Base-by-base conservation (phyloP, 1,284 basidiomycete genomes). In the Sporisorium exsertum region DNA sequence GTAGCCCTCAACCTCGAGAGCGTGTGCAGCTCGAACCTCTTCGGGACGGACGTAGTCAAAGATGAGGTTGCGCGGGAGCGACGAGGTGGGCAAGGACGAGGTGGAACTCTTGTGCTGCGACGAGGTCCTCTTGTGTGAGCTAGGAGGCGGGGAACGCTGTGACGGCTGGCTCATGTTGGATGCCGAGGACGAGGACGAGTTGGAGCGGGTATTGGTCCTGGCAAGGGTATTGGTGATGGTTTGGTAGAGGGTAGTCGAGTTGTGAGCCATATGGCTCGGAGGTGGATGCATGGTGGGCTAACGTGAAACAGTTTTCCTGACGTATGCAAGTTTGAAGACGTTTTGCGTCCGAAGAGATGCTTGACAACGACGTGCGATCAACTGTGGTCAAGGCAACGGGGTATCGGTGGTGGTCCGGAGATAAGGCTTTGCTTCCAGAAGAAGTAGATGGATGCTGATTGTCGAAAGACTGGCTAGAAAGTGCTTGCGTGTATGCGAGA, bases 11-110 rank as follows among this genome's bases (percentile, higher is more conserved):
- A 60, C 59, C 45, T 82, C 78, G 43, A 85, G 59, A 3, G 66
- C 58, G 43, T 82, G 69, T 6, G 81, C 82, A 0, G 72, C 58
- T 5, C 72, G 68, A 2, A 84, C 66, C 49, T 85, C 84, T 10
- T 79, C 78, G 1, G 77, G 55, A 7, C 73, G 64, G 24, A 85
- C 71, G 22, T 61, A 63, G 60, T 85, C 84, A 51, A 85, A 81
- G 43, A 64, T 52, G 33, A 80, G 57, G 10, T 64, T 63, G 32
- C 68, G 65, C 3, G 78, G 78, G 33, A 80, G 62, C 10, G 59
- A 47, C n/a, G 69, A 69, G 37, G 32, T 69, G 29, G 58, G 26
- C 37, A 58, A 49, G 22, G 53, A 32, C 0, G 56, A 40, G 7
- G 12, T 37, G n/a, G 53, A 35, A 51, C 16, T 43, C 53, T 61